Evolutionary conservation across 2,329 filamentous ascomycete species (phyloP).

Genomic region (Colletotrichum trifolii): DNA sequence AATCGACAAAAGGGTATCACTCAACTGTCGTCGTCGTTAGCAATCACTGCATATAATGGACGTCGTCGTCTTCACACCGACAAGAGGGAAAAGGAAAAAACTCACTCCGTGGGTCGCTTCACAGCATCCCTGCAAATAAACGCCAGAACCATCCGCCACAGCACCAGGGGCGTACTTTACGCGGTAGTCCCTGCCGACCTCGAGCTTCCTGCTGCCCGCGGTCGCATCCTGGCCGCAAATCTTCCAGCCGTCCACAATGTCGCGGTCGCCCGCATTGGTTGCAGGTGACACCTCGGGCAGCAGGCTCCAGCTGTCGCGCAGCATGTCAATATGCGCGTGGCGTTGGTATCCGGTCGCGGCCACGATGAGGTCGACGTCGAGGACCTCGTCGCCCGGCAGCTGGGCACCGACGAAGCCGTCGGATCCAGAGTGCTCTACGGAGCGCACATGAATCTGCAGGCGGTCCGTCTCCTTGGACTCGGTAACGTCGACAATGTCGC

Average conservation of each 20-base stretch:
- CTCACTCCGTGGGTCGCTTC: conserved; percentile 92
- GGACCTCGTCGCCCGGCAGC: conserved; percentile 60
- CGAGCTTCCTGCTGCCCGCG: conserved; percentile 60
- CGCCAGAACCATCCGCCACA: conserved; percentile 78
- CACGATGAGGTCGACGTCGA: conserved; percentile 85
- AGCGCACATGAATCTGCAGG: conserved; percentile 70
- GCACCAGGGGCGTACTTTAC: conserved; percentile 76
- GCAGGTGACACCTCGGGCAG: conserved; percentile 61
- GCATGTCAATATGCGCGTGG: conserved; percentile 81
- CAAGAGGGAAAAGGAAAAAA: conserved; percentile 43
- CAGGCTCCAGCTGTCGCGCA: conserved; percentile 73
- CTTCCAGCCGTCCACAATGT: conserved; percentile 53
- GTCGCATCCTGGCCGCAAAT: conserved; percentile 36
- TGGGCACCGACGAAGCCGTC: conserved; percentile 49
- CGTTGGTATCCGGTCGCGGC: conserved; percentile 89
- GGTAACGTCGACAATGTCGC: conserved; percentile 72
- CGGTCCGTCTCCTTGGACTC: conserved; percentile 58
- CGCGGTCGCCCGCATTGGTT: conserved; percentile 17
- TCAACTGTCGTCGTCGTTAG: conserved; percentile 64
- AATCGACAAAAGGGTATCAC: conserved; percentile 84
- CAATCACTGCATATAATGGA: neutral
- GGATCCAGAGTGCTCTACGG: conserved; percentile 44
- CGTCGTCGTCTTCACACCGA: neutral
- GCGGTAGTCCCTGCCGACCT: conserved; percentile 81
- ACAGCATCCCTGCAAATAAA: conserved; percentile 95